Conservation (phyloP, 352 stramenopile genomes). For the Globisporangium recalcitrans region DNA sequence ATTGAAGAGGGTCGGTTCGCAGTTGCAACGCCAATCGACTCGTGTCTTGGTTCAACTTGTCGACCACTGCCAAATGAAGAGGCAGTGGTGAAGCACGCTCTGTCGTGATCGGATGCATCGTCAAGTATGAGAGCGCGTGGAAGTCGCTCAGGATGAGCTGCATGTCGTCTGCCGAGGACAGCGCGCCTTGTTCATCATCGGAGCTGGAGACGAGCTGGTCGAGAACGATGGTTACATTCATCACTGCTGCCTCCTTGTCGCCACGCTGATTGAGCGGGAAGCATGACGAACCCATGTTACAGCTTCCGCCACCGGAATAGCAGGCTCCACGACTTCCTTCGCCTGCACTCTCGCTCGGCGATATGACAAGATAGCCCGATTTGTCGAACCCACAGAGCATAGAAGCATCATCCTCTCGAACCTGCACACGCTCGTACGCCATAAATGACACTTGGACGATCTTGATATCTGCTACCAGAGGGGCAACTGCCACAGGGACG, state of each 20-base stretch:
- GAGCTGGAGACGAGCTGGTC: slow-evolving; percentile 11
- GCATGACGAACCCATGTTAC: slow-evolving; percentile 17
- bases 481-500: slow-evolving; percentile 26
- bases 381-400: slow-evolving; percentile 28
- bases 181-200: slow-evolving; percentile 5
- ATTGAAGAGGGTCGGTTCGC: slow-evolving; percentile 13
- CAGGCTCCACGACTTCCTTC: slow-evolving; percentile 28
- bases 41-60: slow-evolving; percentile 22
- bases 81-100: slow-evolving; percentile 57
- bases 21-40: slow-evolving; percentile 19
- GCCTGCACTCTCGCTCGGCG: slow-evolving; percentile 26
- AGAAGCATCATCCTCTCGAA: slow-evolving; percentile 33
- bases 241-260: slow-evolving; percentile 22
- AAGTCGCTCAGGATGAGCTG: slow-evolving; percentile 51
- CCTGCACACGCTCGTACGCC: slow-evolving; percentile 32
- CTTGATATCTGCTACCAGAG: slow-evolving; percentile 34
- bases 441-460: slow-evolving; percentile 35
- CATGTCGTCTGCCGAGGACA: slow-evolving; percentile 11
- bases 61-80: slow-evolving; percentile 47
- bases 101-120: slow-evolving; percentile 61
- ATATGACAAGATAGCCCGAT: slow-evolving; percentile 36
- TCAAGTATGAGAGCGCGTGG: slow-evolving; percentile 64
- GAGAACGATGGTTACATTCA: slow-evolving; percentile 33
- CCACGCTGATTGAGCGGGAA: slow-evolving; percentile 10
- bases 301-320: slow-evolving; percentile 25